These are phyloP conservation scores for Daldinia sp. DNA, from an alignment of 2,329 filamentous ascomycete genomes.

Conservation along the genomic window DNA sequence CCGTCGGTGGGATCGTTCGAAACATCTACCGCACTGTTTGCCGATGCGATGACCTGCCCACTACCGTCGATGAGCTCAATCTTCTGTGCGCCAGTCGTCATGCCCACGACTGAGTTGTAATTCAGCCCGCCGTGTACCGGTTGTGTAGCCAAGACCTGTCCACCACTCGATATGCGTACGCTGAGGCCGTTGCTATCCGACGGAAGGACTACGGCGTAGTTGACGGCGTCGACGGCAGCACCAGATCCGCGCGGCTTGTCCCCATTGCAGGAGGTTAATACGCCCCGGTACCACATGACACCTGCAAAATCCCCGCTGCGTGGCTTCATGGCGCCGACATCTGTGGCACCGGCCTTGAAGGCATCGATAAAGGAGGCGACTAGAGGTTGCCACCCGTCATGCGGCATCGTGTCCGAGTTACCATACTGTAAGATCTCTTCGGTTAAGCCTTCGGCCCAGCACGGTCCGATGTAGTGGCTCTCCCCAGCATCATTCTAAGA, in stretches of 20 bases:
- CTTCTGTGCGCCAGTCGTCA: slow-evolving; percentile 42
- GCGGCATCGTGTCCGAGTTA: slow-evolving; percentile 41
- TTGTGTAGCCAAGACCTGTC: slow-evolving; percentile 36
- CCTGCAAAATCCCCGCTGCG: slow-evolving; percentile 40
- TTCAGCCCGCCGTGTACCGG: slow-evolving; percentile 36
- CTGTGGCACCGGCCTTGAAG: slow-evolving; percentile 43
- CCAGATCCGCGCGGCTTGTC: slow-evolving; percentile 39
- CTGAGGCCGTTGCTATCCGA: slow-evolving; percentile 17
- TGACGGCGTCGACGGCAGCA: slow-evolving; percentile 42
- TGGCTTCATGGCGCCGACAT: slow-evolving; percentile 38
- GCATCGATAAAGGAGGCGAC: slow-evolving; percentile 48
- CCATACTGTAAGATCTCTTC: slow-evolving; percentile 45
- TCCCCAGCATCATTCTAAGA: slow-evolving; percentile 48
- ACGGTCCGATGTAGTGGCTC: slow-evolving; percentile 49
- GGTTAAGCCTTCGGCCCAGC: slow-evolving; percentile 45
- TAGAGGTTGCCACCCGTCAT: slow-evolving; percentile 48
- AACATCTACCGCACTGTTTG: slow-evolving; percentile 38
- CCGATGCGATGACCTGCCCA: slow-evolving; percentile 38
- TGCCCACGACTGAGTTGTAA: slow-evolving; percentile 40
- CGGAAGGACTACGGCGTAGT: slow-evolving; percentile 45
- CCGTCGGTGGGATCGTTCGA: slow-evolving; percentile 35
- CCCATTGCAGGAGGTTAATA: slow-evolving; percentile 30
- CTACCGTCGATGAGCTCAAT: slow-evolving; percentile 41
- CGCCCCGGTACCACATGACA: slow-evolving; percentile 47
- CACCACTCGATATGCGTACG: slow-evolving; percentile 42